Evolutionary conservation across 2,329 filamentous ascomycete species (phyloP), one percentile per base, ranked within the genome.

Genomic region (Sarocladium kiliense): DNA sequence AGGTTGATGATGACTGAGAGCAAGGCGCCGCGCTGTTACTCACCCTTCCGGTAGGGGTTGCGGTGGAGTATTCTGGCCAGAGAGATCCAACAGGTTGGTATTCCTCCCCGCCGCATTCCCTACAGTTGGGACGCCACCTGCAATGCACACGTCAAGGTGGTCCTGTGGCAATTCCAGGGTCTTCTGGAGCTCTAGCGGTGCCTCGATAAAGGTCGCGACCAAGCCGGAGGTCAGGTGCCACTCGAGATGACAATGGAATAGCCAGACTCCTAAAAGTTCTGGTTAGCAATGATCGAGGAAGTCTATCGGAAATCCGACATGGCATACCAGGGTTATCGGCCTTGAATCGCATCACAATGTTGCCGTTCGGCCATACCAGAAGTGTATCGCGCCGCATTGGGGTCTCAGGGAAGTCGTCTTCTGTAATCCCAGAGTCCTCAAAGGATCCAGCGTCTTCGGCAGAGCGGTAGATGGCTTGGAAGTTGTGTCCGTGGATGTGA

Each of bases 161-260:
- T 80, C 69, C 14, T 76, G 61, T 0, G 89, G 88, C 19, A 95
- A 79, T 0, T 70, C 72, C 34, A 87, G 61, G 0, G 69, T 73
- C 57, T 79, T 68, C 63, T 91, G 88, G 0, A 94, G 65, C 18
- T 82, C 77, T 2, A 78, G 65, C 0, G 85, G 85, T 0, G 81
- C 79, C 67, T 87, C 85, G 58, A 88, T 68, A 59, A 89, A 79
- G 1, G 82, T 84, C 23, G 84, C 79, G 3, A 83, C 74, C 2
- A 90, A 75, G 16, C 87, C 87, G 2, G 82, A 83, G 1, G 78
- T 72, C 56, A 89, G 75, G 65, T 91, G 87, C 87, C 87, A 93
- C 65, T 89, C 87, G 54, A 92, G 86, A 66, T 93, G 89, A 69
- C 88, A 92, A 70, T 91, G 88, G 72, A 91, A 88, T 3, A 88